These are phyloP conservation scores for Metschnikowia matae DNA, from an alignment of 805 yeast genomes.

Conservation along the genomic window DNA sequence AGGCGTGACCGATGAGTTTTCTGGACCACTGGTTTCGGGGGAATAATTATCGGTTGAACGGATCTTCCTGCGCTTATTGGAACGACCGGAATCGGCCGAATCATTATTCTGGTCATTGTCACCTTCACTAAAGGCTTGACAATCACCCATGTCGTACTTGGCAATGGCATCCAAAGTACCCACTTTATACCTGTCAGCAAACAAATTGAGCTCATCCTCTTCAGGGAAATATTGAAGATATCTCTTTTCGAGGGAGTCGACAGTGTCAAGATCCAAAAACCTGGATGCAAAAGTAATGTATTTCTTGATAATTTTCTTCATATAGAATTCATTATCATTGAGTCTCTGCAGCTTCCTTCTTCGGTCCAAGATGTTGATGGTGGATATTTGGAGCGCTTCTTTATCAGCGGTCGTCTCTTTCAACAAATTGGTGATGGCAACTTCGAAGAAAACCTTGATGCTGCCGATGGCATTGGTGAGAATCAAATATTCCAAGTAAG, in stretches of 20 bases:
- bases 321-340: conserved; percentile 21
- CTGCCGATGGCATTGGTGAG: conserved; percentile 64
- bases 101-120: conserved; percentile 15
- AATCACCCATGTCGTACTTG: conserved; percentile 31
- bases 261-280: conserved; percentile 66
- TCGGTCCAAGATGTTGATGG: conserved; percentile 14
- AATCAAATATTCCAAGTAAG: conserved; percentile 71
- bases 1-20: not conserved
- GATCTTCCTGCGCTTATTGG: conserved; percentile 6
- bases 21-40: conserved; percentile 1
- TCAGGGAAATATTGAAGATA: conserved; percentile 64
- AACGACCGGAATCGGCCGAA: conserved; percentile 8
- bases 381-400: conserved; percentile 14
- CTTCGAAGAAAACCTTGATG: conserved; percentile 79
- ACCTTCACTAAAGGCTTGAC: conserved; percentile 7
- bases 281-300: conserved; percentile 67
- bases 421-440: conserved; percentile 55
- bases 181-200: conserved; percentile 37
- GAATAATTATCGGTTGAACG: conserved; percentile 10
- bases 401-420: conserved; percentile 27
- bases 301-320: conserved; percentile 33
- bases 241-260: conserved; percentile 61
- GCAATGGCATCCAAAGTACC: conserved; percentile 35
- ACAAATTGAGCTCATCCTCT: conserved; percentile 40
- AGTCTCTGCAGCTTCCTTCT: conserved; percentile 15